A percentile compares a stretch with the other conserved stretches of the same genome.
phyloP scores from a whole-genome alignment of 495 filamentous ascomycete species.

The Aspergillus homomorphus region DNA sequence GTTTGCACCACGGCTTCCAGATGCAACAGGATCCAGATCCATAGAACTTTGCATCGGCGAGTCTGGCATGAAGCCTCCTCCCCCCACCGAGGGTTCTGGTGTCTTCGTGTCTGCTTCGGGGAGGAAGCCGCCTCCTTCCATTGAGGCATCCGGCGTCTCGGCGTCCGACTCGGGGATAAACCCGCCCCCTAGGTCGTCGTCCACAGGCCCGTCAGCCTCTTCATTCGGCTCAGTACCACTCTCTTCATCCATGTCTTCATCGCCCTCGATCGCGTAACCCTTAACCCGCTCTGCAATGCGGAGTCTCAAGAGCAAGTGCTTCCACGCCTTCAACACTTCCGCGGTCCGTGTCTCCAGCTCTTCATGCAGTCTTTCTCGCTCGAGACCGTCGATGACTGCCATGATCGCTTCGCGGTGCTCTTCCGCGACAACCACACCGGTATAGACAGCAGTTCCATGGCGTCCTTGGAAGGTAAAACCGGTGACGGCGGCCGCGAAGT shows the following conservation, averaged over 20 bases:
- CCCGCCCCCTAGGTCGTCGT: slow-evolving; percentile 35
- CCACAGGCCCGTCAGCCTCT: slow-evolving; percentile 17
- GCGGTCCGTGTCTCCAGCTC: slow-evolving; percentile 54
- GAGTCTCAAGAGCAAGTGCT: slow-evolving; percentile 67
- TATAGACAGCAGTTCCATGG: slow-evolving; percentile 73
- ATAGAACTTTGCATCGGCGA: neutral
- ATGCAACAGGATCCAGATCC: neutral
- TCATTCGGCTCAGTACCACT: slow-evolving; percentile 15
- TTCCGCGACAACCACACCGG: slow-evolving; percentile 70
- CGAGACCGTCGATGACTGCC: slow-evolving; percentile 62
- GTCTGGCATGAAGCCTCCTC: neutral
- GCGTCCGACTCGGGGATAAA: slow-evolving; percentile 24
- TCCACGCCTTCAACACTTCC: slow-evolving; percentile 70
- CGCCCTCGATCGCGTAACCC: slow-evolving; percentile 56
- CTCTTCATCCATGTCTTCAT: slow-evolving; percentile 29
- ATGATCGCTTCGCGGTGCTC: slow-evolving; percentile 70
- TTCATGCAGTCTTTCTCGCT: slow-evolving; percentile 55
- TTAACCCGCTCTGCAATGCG: slow-evolving; percentile 75
- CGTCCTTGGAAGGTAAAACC: slow-evolving; percentile 84
- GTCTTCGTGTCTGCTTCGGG: neutral
- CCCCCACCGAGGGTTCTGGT: neutral
- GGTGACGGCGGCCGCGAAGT: slow-evolving; percentile 85
- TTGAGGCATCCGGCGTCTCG: neutral
- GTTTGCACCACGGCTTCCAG: neutral
- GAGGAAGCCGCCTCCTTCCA: neutral